Conservation (phyloP, 2,329 filamentous ascomycete species). For the Aspergillus thermomutatus region DNA sequence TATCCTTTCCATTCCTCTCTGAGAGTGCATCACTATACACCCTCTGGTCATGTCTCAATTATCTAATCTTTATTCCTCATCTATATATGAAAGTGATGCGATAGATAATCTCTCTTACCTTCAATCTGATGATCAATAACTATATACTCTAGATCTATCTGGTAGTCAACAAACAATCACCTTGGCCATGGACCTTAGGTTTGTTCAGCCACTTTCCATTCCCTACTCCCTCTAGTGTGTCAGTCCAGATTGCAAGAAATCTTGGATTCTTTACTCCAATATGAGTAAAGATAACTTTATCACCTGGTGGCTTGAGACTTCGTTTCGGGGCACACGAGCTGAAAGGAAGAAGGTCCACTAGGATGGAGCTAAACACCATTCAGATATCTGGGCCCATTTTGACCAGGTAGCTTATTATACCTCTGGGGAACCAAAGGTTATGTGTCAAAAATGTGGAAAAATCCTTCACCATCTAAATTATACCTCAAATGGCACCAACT, state of each 20-base stretch:
- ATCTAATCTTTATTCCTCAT: no score
- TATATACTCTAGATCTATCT: no score
- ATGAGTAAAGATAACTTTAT: not conserved
- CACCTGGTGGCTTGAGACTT: not conserved
- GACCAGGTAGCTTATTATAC: not conserved
- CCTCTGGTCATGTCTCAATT: no score
- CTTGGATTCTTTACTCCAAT: not conserved
- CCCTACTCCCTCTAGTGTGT: not conserved
- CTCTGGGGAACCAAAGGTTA: not conserved
- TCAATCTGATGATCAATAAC: no score
- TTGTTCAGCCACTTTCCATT: no score
- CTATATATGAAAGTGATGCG: no score
- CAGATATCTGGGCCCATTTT: not conserved
- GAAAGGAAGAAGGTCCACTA: not conserved
- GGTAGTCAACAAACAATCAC: no score
- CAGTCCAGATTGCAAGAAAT: not conserved
- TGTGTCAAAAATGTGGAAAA: not conserved
- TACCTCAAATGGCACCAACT: not conserved
- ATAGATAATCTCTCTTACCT: no score
- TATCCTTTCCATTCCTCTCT: no score
- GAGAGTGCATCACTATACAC: no score
- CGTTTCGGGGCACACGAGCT: not conserved
- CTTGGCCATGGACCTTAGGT: no score
- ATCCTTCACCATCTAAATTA: not conserved
- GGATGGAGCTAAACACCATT: not conserved